Evolutionary conservation across 352 stramenopile genomes (phyloP), one percentile per base, ranked within the genome.

Genomic region (Phytophthora macrochlamydospora): DNA sequence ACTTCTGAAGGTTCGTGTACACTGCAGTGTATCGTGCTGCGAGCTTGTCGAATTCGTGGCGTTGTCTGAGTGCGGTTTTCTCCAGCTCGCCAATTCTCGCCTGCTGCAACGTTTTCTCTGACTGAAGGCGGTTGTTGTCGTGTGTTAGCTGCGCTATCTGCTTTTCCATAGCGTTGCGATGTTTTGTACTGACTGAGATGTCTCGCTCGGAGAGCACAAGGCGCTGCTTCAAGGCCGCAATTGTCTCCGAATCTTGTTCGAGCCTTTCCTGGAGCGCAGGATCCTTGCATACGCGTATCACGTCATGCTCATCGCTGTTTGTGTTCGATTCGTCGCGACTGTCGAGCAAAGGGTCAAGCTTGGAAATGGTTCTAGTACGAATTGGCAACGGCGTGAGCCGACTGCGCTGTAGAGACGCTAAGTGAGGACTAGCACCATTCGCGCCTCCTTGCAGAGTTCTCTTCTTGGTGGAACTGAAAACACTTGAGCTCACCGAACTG

Each of bases 401-500:
- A 51, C 80, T 89, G 29, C 76, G 78, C 51, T 91, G 79, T 38
- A 90, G 53, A 4, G 73, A 62, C 18, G 69, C 61, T 13, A 79
- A 58, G 32, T 86, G 83, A 2, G 78, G 69, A 18, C 78, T 78
- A 40, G 69, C 62, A 29, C 76, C 74, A 4, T 68, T 57, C 8
- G 56, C 51, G 18, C 50, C 63, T 31, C 42, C 44, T 54, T 79
- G 65, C 7, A 87, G 35, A 2, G 79, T 67, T 2, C 83, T 66
- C 61, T 91, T 91, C 65, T 91, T 90, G 6, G 81, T 83, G 2
- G 85, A 90, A 43, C 76, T 90, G 58, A 88, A 93, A 7, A 90
- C 85, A 1, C 32, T 58, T 0, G 81, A 54, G 52, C 78, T 88
- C 9, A 73, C 67, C 2, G 73, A 68, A 56, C 78, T 93, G 50